phyloP scores from a whole-genome alignment of 2,329 filamentous ascomycete genomes.

The Aulographum hederae region DNA sequence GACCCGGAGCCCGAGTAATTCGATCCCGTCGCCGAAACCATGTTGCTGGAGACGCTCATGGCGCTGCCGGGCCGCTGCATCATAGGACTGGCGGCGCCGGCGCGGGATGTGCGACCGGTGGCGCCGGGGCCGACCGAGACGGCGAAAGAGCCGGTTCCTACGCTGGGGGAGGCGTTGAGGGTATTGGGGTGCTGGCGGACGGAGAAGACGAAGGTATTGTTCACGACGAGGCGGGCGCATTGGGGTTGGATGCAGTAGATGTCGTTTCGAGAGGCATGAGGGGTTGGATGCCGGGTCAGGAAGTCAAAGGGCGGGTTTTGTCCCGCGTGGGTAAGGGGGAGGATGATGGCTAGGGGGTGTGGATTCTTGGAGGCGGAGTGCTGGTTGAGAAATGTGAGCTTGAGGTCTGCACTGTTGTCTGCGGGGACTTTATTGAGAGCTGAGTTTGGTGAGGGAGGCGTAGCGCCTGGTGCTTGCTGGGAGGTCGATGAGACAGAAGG shows the following conservation, averaged over 20 bases:
- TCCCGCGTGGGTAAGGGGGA: slow-evolving; percentile 81
- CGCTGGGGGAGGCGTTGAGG: slow-evolving; percentile 18
- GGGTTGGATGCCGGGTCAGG: slow-evolving; percentile 79
- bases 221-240: slow-evolving; percentile 69
- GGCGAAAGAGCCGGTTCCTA: slow-evolving; percentile 15
- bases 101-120: too few species aligned
- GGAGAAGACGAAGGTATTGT: slow-evolving; percentile 96
- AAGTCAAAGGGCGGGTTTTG: slow-evolving; percentile 93
- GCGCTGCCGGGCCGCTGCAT: slow-evolving; percentile 37
- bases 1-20: slow-evolving; percentile 30
- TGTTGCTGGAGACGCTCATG: slow-evolving; percentile 41
- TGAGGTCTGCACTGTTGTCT: neutral
- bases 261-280: slow-evolving; percentile 92
- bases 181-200: slow-evolving; percentile 79
- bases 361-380: slow-evolving; percentile 94
- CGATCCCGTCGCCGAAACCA: slow-evolving; percentile 32
- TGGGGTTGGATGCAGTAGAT: slow-evolving; percentile 95
- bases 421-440: neutral
- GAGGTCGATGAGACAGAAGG: too few species aligned
- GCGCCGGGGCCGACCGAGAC: slow-evolving; percentile 8
- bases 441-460: too few species aligned
- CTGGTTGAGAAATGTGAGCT: too few species aligned
- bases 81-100: slow-evolving; percentile 31
- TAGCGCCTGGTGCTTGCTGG: too few species aligned
- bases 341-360: slow-evolving; percentile 69